Base-by-base conservation (phyloP, 2,329 filamentous ascomycete genomes). In the Emergomyces orientalis region DNA sequence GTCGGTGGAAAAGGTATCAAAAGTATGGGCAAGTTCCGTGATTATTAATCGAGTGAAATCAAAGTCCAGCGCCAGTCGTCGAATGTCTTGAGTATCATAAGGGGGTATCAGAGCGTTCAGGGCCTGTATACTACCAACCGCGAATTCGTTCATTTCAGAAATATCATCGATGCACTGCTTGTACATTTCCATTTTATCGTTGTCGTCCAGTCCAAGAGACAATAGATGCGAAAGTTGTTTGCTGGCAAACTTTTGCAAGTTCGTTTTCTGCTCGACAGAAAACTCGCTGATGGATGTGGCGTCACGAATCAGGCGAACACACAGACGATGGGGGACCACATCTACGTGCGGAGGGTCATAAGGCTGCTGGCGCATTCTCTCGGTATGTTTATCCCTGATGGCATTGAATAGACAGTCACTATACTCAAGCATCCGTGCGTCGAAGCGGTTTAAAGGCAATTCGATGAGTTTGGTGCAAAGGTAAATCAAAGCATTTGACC, bases 91-190 rank as follows among this genome's bases (percentile, higher is more conserved):
- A 2, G 69, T 69, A 45, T 82, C 70, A 45, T 80, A 75, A 32
- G 68, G 67, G 19, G 73, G 69, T 11, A 80, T 68, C 45, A 79
- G 71, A 43, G 77, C 70, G 72, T 78, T 74, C 56, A 91, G 77
- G 19, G 86, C 86, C 70, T 86, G 88, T 25, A 92, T 81, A 67
- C 89, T 94, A 1, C 90, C 90, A 7, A 89, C 82, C 0, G 87
- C 85, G 17, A 85, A 88, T 11, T 77, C 66, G 1, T 86, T 87
- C 71, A 82, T 86, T 27, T 80, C 76, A 2, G 82, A 79, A 55
- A 95, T 86, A 68, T 93, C 88, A 55, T 81, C 69, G 57, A 91
- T 80, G 71, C 90, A 94, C 61, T 81, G 81, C 56, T 80, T 73
- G 66, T 88, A 89, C 19, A 94, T 84, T 25, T 80, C 77, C 63